A percentile compares a stretch with the other conserved stretches of the same genome.
Conservation (phyloP, 345 rosid genomes). For the Syzygium jambos region DNA sequence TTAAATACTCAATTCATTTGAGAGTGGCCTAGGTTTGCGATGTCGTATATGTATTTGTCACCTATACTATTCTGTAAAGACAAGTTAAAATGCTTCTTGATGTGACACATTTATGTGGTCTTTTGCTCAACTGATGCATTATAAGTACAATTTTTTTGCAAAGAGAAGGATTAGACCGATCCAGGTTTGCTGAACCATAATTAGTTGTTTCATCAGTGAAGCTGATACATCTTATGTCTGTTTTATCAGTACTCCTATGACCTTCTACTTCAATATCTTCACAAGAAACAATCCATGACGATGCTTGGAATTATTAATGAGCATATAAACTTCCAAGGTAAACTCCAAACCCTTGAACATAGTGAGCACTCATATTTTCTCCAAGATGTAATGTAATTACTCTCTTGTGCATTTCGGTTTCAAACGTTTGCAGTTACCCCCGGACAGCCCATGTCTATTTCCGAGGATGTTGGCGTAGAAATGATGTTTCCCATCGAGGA, state of each 20-base stretch:
- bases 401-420: background rate
- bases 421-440: constrained; percentile 62
- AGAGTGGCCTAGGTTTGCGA: background rate
- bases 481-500: constrained; percentile 70
- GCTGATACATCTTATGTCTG: background rate
- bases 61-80: background rate
- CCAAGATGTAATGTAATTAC: background rate
- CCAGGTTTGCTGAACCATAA: background rate
- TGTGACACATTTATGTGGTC: background rate
- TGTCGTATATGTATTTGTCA: background rate
- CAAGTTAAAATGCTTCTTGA: background rate
- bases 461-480: constrained; percentile 82
- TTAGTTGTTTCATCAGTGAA: background rate
- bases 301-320: constrained; percentile 90
- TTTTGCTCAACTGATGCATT: background rate
- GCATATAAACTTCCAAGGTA: constrained; percentile 88
- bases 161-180: background rate
- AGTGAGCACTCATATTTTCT: background rate
- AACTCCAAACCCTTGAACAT: background rate
- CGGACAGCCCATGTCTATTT: constrained; percentile 73
- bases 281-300: constrained; percentile 60
- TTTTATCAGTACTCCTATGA: constrained; percentile 81
- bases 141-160: background rate
- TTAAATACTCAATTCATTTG: background rate
- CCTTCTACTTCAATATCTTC: constrained; percentile 85